Evolutionary conservation across 2,329 filamentous ascomycete species (phyloP).

Genomic region (Moelleriella libera): DNA sequence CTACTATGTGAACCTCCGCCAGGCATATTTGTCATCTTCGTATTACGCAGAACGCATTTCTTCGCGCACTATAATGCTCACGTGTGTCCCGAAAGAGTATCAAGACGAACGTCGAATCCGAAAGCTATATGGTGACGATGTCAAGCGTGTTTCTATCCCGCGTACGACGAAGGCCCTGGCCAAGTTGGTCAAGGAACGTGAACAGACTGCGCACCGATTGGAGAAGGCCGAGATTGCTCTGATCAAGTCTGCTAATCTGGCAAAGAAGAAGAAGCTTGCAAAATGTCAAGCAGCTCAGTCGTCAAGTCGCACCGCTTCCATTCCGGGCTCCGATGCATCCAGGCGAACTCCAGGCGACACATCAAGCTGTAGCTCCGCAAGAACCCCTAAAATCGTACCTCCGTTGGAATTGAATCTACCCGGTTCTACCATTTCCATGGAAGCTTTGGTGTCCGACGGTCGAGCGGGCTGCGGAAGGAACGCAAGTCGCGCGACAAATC

Average conservation of each 20-base stretch:
- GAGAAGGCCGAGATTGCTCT: slow-evolving; percentile 80
- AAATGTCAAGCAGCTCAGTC: slow-evolving; percentile 1
- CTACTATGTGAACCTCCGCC: slow-evolving; percentile 83
- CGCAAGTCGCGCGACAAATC: not conserved
- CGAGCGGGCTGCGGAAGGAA: not conserved
- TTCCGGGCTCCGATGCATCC: slow-evolving; percentile 1
- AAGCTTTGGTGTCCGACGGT: not conserved
- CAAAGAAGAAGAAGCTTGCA: slow-evolving; percentile 36
- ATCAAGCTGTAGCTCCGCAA: slow-evolving; percentile 1
- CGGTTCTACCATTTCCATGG: slow-evolving; percentile 2
- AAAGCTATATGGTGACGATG: slow-evolving; percentile 67
- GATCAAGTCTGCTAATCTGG: slow-evolving; percentile 63
- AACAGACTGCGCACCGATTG: slow-evolving; percentile 66
- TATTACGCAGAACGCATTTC: slow-evolving; percentile 76
- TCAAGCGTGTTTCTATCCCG: slow-evolving; percentile 74
- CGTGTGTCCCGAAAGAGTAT: slow-evolving; percentile 67
- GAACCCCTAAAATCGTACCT: not conserved
- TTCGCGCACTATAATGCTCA: slow-evolving; percentile 79
- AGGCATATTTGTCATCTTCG: slow-evolving; percentile 81
- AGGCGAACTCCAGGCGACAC: slow-evolving; percentile 2
- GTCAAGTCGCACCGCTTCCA: not conserved
- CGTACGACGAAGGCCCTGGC: slow-evolving; percentile 65
- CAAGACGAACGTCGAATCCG: slow-evolving; percentile 64
- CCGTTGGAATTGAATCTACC: slow-evolving; percentile 4
- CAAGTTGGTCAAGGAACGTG: slow-evolving; percentile 67